Conservation (phyloP, 2,329 filamentous ascomycete genomes). For the Thielaviopsis musarum region DNA sequence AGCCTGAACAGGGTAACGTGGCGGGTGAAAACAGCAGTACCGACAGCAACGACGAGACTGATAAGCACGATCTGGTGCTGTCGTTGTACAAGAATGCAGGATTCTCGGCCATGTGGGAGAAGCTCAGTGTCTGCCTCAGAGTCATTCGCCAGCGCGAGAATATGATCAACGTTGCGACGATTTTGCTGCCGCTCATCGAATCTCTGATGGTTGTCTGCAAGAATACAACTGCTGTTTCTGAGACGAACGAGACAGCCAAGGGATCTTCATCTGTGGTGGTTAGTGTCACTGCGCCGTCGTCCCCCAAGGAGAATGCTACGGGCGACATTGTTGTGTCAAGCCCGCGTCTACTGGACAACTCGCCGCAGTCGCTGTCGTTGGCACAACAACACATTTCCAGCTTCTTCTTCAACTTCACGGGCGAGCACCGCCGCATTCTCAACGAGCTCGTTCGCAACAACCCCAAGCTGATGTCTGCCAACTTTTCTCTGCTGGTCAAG, state of each 20-base stretch:
- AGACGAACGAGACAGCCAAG: slow-evolving; percentile 16
- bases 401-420: slow-evolving; percentile 93
- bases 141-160: slow-evolving; percentile 84
- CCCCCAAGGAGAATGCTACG: background rate
- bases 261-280: background rate
- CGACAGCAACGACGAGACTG: slow-evolving; percentile 53
- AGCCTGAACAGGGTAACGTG: slow-evolving; percentile 28
- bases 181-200: slow-evolving; percentile 84
- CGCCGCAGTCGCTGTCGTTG: slow-evolving; percentile 33
- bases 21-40: slow-evolving; percentile 35
- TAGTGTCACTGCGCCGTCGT: background rate
- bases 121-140: slow-evolving; percentile 72
- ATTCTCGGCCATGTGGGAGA: slow-evolving; percentile 82
- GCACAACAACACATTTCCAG: slow-evolving; percentile 63
- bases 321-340: slow-evolving; percentile 17
- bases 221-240: slow-evolving; percentile 71
- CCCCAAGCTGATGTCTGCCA: slow-evolving; percentile 96
- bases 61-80: slow-evolving; percentile 72
- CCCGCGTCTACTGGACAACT: slow-evolving; percentile 21
- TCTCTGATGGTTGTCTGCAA: slow-evolving; percentile 99
- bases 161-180: slow-evolving; percentile 94
- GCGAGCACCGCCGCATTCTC: slow-evolving; percentile 91
- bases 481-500: slow-evolving; percentile 88
- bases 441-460: slow-evolving; percentile 96
- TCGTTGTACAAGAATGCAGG: slow-evolving; percentile 81